Base-by-base conservation (phyloP, 495 filamentous ascomycete species). In the Amphirosellinia nigrospora region DNA sequence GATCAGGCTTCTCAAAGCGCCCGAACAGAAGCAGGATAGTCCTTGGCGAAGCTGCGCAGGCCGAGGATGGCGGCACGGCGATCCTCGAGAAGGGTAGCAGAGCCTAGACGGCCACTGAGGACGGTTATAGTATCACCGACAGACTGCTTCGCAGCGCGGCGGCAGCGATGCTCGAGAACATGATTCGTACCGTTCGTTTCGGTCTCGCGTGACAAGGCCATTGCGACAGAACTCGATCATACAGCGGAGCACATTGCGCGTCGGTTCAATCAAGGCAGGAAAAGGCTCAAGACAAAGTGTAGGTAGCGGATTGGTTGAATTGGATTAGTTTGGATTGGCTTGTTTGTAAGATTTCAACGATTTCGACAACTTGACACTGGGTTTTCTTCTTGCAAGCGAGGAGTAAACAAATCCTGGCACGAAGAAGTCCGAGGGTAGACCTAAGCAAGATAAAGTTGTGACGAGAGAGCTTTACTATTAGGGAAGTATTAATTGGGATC, bases 21-120 rank as follows among this genome's bases (percentile, higher is more conserved):
- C 94, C 0, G 94, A n/a, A 99, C 96, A 13, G 93, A 94, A 28
- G 97, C 96, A 39, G 97, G 96, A 76, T 94, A 98, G 64, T 94
- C 88, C 78, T 97, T 97, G 38, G 96, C 93, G 80, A 99, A 98
- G 84, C 94, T 97, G 70, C 96, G 88, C 41, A 99, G 85, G 38
- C 96, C 96, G 67, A 97, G 87, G 60, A 98, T 96, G 52, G 96
- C 94, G 64, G 92, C 93, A 66, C 96, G 90, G 60, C 96, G 90
- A 81, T 99, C 96, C 82, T 99, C 96, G 43, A 98, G 86, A 23
- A 99, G 86, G 1, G 93, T 97, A 38, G 93, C 93, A 68, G 90
- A 94, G 73, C 91, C 89, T 36, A 99, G 87, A 64, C 96, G 92
- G 75, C 90, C 89, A 82, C 91, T 95, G 53, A 98, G 86, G 52